Evolutionary conservation across 305 asterid genomes (phyloP), one percentile per base, ranked within the genome.

Genomic region (Fraxinus sp.): DNA sequence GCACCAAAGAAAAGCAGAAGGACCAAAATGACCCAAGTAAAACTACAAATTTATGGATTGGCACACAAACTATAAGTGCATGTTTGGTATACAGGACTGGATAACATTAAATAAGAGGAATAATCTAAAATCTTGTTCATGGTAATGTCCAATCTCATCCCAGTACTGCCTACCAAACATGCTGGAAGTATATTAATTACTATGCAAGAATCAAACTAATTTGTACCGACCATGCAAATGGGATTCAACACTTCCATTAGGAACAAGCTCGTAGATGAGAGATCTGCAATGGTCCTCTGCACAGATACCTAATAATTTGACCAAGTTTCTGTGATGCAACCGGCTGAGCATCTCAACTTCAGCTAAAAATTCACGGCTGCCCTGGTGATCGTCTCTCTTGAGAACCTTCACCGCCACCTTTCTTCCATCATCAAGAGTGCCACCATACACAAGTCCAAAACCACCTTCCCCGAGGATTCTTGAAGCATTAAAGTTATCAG

Each of bases 281-380:
- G 97, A 93, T 78, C 97, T 86, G 74, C 87, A 88, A 6, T 89
- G 90, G 28, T 88, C 92, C 89, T 94, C 99, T 1, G 94, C 89
- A 81, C 97, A 94, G 78, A 95, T 93, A 22, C 99, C 99, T 35
- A 95, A 87, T 87, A 95, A 80, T 87, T 90, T 95, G 52, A 95
- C 99, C 80, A 94, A 85, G 86, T 95, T 95, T 75, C 97, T 83
- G 74, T 95, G 99, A 88, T 95, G 99, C 84, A 95, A 87, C 78
- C 99, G 85, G 66, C 95, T 88, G 77, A 95, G 97, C 99, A 95
- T 95, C 94, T 95, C 99, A 7, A 95, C 98, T 90, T 95, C 99
- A 2, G 98, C 99, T 81, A 94, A 85, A 85, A 94, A 96, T 83
- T 96, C 99, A n/a, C 97, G 97, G 83, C 93, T 81, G 3, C 98